Conservation (phyloP, 108 stramenopile species). For the Cafeteria roenbergensis region DNA sequence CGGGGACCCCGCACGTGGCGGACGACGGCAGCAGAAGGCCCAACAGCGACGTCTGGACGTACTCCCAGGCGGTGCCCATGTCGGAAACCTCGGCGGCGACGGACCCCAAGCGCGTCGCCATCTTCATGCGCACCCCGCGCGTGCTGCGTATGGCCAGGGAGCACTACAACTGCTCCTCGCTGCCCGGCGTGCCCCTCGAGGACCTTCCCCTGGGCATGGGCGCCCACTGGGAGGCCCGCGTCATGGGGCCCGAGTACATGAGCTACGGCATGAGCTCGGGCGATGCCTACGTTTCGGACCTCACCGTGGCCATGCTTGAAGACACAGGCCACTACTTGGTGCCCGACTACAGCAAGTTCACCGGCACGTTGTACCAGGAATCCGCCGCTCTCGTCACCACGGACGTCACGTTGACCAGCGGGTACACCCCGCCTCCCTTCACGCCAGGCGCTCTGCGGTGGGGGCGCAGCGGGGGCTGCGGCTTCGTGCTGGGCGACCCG, state of each 20-base stretch:
- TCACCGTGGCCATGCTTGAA: slow-evolving; percentile 2
- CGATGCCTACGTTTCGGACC: background rate
- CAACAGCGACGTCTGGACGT: background rate
- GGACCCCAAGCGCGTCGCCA: background rate
- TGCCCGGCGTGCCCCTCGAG: slow-evolving; percentile 3
- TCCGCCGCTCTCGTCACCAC: too few relatives aligned
- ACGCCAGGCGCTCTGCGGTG: background rate
- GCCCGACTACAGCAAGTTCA: slow-evolving; percentile 7
- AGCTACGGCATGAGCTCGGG: background rate
- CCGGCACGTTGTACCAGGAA: too few relatives aligned
- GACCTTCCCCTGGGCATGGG: slow-evolving; percentile 1
- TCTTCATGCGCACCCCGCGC: background rate
- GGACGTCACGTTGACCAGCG: too few relatives aligned
- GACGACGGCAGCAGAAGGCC: background rate
- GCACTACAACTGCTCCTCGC: background rate
- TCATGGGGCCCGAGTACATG: slow-evolving; percentile 9
- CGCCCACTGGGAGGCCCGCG: slow-evolving; percentile 7
- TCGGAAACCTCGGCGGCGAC: background rate
- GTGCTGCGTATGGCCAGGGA: background rate
- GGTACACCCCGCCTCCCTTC: background rate
- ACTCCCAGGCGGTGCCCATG: too few relatives aligned
- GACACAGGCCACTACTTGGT: slow-evolving; percentile 9
- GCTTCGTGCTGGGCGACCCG: background rate
- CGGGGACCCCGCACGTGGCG: background rate
- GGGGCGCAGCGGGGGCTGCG: slow-evolving; percentile 1